Percentiles rank a stretch among this genome's conserved stretches.
Conservation (phyloP, 2,329 filamentous ascomycete genomes). For the Phaeosphaeriaceae sp. region DNA sequence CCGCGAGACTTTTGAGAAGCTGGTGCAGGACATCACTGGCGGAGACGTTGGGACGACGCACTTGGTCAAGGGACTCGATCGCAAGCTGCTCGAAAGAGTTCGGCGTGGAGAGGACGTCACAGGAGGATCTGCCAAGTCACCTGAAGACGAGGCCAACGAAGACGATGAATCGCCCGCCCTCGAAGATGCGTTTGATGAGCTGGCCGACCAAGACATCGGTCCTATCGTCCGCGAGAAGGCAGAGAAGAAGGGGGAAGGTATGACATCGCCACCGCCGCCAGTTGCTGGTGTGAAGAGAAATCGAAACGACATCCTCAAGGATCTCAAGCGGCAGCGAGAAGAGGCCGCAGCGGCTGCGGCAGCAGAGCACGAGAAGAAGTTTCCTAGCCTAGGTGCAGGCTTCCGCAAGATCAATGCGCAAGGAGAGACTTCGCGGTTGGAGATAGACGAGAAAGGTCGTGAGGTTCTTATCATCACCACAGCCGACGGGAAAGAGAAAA, state of each 20-base stretch:
- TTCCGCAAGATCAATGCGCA: constrained; percentile 62
- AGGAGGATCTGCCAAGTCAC: constrained; percentile 44
- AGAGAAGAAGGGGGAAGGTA: constrained; percentile 63
- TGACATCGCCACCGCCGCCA: constrained; percentile 48
- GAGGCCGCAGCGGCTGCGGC: constrained; percentile 54
- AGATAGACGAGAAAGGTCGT: constrained; percentile 62
- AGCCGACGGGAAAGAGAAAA: constrained; percentile 67
- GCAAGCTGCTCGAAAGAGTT: constrained; percentile 76
- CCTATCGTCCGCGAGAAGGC: constrained; percentile 68
- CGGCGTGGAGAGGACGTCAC: constrained; percentile 69
- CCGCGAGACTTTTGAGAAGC: constrained; percentile 75
- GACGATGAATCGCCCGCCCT: constrained; percentile 41
- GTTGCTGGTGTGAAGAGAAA: constrained; percentile 60
- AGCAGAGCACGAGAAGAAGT: constrained; percentile 48
- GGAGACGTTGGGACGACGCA: constrained; percentile 84
- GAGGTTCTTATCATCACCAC: constrained; percentile 68
- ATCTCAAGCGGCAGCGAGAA: constrained; percentile 64
- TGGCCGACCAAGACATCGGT: constrained; percentile 73
- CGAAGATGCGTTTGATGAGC: constrained; percentile 59
- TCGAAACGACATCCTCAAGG: constrained; percentile 66
- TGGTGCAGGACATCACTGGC: constrained; percentile 79
- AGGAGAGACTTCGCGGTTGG: constrained; percentile 62
- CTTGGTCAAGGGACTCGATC: constrained; percentile 90
- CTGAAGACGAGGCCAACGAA: constrained; percentile 32
- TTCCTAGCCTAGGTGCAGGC: constrained; percentile 60